These are phyloP conservation scores for Schoenoplectus tabernaemontani DNA, from an alignment of 202 grass and related monocot species.

Conservation along the genomic window DNA sequence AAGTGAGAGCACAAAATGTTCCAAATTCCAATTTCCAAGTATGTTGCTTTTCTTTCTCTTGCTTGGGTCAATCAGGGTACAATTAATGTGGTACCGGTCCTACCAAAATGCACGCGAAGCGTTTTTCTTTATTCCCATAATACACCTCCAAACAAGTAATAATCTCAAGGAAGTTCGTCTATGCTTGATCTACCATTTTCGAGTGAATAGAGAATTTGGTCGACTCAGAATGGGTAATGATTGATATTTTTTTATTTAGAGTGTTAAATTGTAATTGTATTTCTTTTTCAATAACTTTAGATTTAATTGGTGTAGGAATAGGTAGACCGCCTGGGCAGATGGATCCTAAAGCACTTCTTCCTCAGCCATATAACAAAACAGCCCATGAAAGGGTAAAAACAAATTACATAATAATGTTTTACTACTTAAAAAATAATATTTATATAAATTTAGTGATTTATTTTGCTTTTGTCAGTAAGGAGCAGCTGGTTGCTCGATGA, in stretches of 20 bases:
- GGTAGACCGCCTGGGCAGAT: slow-evolving; percentile 78
- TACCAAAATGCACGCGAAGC: not conserved
- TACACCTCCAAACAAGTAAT: not conserved
- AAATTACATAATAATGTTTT: not conserved
- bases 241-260: not conserved
- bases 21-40: too few species aligned
- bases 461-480: slow-evolving; percentile 25
- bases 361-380: slow-evolving; percentile 74
- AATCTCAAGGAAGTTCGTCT: slow-evolving; percentile 32
- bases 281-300: not conserved
- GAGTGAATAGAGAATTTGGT: slow-evolving; percentile 67
- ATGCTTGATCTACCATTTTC: slow-evolving; percentile 70
- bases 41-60: too few species aligned
- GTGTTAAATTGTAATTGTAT: not conserved
- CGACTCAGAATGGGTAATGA: slow-evolving; percentile 78
- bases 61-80: too few species aligned
- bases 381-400: slow-evolving; percentile 57
- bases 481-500: not conserved
- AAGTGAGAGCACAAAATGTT: too few species aligned
- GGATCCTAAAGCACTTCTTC: slow-evolving; percentile 90
- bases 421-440: not conserved
- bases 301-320: slow-evolving; percentile 48
- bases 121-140: not conserved
- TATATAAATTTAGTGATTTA: not conserved
- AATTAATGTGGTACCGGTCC: too few species aligned